Percentiles rank a stretch among this genome's conserved stretches.
phyloP scores from a whole-genome alignment of 2,329 filamentous ascomycete genomes.

The Xylogone sp. region DNA sequence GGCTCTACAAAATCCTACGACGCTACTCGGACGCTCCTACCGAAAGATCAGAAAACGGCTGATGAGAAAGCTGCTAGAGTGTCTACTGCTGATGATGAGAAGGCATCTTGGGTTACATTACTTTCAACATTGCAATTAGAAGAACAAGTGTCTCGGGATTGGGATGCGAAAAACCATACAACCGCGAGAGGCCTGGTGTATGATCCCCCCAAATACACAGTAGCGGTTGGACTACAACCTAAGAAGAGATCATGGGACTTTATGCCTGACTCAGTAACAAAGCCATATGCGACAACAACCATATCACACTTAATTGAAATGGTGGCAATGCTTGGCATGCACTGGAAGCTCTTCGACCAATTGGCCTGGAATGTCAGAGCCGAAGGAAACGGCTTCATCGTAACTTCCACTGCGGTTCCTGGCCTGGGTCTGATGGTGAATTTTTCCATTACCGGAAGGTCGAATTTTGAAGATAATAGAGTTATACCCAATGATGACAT shows the following conservation, averaged over 20 bases:
- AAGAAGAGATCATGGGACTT: slow-evolving; percentile 35
- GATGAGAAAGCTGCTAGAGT: slow-evolving; percentile 26
- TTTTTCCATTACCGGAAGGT: slow-evolving; percentile 48
- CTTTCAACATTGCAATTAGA: slow-evolving; percentile 47
- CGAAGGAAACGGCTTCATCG: slow-evolving; percentile 32
- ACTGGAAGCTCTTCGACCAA: slow-evolving; percentile 57
- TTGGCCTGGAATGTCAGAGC: slow-evolving; percentile 43
- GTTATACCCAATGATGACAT: slow-evolving; percentile 50
- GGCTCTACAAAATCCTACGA: slow-evolving; percentile 19
- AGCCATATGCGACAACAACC: slow-evolving; percentile 31
- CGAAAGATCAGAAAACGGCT: slow-evolving; percentile 7
- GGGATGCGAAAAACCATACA: slow-evolving; percentile 26
- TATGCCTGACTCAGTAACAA: slow-evolving; percentile 31
- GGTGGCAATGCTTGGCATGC: slow-evolving; percentile 38
- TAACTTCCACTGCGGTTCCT: slow-evolving; percentile 30
- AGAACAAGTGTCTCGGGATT: slow-evolving; percentile 43
- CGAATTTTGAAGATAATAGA: slow-evolving; percentile 43
- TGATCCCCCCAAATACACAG: slow-evolving; percentile 13
- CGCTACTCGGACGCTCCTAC: slow-evolving; percentile 15
- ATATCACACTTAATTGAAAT: slow-evolving; percentile 32
- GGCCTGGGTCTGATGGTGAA: slow-evolving; percentile 53
- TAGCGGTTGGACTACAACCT: slow-evolving; percentile 25
- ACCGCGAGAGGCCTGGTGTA: background rate
- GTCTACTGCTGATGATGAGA: slow-evolving; percentile 53
- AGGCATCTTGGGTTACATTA: slow-evolving; percentile 50